phyloP scores from a whole-genome alignment of 2,329 filamentous ascomycete genomes.

The Dactylella cylindrospora region DNA sequence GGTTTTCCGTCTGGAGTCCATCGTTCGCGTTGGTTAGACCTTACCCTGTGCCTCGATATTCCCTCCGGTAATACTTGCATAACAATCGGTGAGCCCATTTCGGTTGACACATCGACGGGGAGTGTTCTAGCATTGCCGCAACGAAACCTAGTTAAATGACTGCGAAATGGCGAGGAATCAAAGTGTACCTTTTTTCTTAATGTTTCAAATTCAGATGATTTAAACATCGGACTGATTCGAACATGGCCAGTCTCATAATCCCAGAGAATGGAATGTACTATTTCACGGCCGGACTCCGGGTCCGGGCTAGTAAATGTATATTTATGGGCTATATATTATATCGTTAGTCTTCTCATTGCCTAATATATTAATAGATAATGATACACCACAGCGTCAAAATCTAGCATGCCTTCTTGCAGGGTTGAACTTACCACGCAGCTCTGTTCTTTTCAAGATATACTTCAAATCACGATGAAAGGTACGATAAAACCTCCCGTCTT shows the following conservation, averaged over 20 bases:
- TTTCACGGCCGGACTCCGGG: slow-evolving; percentile 6
- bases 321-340: slow-evolving; percentile 16
- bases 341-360: background rate
- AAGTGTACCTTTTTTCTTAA: slow-evolving; percentile 30
- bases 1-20: too few species aligned
- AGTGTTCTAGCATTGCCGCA: slow-evolving; percentile 64
- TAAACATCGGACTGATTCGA: slow-evolving; percentile 40
- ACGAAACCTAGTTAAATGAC: background rate
- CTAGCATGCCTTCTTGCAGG: too few species aligned
- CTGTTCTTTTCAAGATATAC: slow-evolving; percentile 36
- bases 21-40: slow-evolving; percentile 48
- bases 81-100: slow-evolving; percentile 76
- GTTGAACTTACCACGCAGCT: slow-evolving; percentile 18
- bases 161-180: background rate
- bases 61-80: slow-evolving; percentile 91
- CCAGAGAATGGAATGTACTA: slow-evolving; percentile 31
- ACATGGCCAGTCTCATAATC: slow-evolving; percentile 40
- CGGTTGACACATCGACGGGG: slow-evolving; percentile 66
- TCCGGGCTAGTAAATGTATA: slow-evolving; percentile 25
- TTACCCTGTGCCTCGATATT: slow-evolving; percentile 84
- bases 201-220: slow-evolving; percentile 36
- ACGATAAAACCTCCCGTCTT: slow-evolving; percentile 25
- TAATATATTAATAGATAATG: too few species aligned
- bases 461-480: slow-evolving; percentile 42
- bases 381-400: too few species aligned